These are phyloP conservation scores for Beta macrorhiza DNA, from an alignment of 179 eudicot species.

Conservation along the genomic window DNA sequence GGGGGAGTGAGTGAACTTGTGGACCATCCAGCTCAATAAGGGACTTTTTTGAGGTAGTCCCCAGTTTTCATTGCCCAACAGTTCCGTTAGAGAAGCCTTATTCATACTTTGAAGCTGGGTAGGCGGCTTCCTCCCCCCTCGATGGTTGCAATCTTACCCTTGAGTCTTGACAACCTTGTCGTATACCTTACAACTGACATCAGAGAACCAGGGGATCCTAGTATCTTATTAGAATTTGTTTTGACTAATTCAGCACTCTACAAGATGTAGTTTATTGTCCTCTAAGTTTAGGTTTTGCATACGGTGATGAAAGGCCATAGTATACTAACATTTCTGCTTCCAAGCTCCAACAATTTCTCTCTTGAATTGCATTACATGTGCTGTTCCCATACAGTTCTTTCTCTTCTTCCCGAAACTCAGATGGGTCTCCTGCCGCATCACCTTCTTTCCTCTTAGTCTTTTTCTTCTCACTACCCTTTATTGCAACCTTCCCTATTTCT, in stretches of 20 bases:
- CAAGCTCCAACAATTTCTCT: not conserved
- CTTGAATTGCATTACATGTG: not conserved
- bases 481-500: not conserved
- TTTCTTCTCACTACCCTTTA: not conserved
- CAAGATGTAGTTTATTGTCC: not conserved
- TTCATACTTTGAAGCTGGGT: too few species aligned
- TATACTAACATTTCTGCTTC: not conserved
- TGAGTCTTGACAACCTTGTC: not conserved
- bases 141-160: not conserved
- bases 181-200: not conserved
- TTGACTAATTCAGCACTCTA: not conserved
- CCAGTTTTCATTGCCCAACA: too few species aligned
- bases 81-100: too few species aligned
- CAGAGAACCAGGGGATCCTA: not conserved
- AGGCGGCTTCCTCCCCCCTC: not conserved
- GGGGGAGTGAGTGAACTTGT: too few species aligned
- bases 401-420: not conserved
- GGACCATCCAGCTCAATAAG: too few species aligned
- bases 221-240: not conserved
- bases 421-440: not conserved
- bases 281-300: not conserved
- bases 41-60: too few species aligned
- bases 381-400: not conserved
- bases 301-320: not conserved
- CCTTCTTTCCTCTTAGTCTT: not conserved